phyloP scores from a whole-genome alignment of 106 monocot genomes.

The Triglochin maritima region DNA sequence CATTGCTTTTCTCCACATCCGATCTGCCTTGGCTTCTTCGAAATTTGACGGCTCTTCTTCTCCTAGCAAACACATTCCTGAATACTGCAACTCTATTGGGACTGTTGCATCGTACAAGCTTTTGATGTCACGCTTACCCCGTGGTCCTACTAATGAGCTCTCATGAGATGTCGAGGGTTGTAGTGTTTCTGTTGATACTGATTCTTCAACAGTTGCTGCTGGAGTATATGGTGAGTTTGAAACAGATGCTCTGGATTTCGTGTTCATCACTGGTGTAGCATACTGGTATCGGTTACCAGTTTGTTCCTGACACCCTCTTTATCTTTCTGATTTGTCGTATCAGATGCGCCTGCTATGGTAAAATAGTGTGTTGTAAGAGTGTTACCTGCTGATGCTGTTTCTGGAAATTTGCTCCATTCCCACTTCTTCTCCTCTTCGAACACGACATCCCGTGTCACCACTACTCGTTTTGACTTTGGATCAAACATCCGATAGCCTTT shows the following conservation, averaged over 20 bases:
- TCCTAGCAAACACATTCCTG: not conserved
- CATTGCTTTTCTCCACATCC: not conserved
- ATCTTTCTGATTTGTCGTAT: not conserved
- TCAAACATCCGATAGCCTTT: slow-evolving; percentile 13
- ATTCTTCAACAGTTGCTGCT: too few species aligned
- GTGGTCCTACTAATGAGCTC: not conserved
- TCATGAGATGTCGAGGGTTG: too few species aligned
- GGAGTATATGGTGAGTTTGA: too few species aligned
- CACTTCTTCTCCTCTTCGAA: not conserved
- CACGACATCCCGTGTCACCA: slow-evolving; percentile 1
- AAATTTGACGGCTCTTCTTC: not conserved
- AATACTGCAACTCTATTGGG: not conserved
- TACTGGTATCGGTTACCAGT: not conserved
- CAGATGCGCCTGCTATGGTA: not conserved
- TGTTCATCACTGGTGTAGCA: not conserved
- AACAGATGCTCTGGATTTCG: too few species aligned
- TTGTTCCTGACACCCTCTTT: not conserved
- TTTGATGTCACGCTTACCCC: not conserved
- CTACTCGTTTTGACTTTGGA: not conserved
- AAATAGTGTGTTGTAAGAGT: not conserved
- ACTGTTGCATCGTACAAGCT: not conserved
- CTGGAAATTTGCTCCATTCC: not conserved
- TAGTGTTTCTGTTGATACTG: too few species aligned
- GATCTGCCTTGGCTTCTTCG: not conserved
- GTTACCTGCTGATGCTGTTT: not conserved